Conservation (phyloP, 352 stramenopile genomes). For the Globisporangium orthogonon region DNA sequence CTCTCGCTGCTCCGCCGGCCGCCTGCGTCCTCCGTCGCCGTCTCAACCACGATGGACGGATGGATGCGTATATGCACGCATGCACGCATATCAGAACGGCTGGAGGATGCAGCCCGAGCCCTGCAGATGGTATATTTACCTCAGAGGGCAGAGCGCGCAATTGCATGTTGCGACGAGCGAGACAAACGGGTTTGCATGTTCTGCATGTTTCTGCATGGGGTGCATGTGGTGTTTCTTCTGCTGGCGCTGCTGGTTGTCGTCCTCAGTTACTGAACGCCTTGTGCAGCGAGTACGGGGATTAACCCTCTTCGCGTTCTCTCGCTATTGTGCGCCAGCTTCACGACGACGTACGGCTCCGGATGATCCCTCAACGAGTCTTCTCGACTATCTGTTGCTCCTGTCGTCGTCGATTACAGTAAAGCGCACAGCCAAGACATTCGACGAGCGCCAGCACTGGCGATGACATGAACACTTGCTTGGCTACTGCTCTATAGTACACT, state of each 20-base stretch:
- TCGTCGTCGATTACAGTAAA: neutral
- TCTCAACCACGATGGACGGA: too few species aligned
- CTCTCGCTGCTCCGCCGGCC: neutral
- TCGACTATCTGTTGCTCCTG: neutral
- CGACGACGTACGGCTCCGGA: slow-evolving; percentile 9
- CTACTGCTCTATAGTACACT: neutral
- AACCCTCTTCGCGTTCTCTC: slow-evolving; percentile 4
- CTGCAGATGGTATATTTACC: too few species aligned
- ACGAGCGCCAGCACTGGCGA: neutral
- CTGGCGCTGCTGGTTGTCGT: too few species aligned
- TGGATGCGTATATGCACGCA: too few species aligned
- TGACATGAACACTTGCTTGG: neutral
- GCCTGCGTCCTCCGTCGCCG: neutral
- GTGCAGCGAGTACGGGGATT: slow-evolving; percentile 8
- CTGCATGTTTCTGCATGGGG: too few species aligned
- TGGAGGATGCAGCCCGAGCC: too few species aligned
- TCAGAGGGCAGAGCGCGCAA: too few species aligned
- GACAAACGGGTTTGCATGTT: too few species aligned
- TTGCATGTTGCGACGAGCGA: too few species aligned
- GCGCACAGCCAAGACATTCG: neutral
- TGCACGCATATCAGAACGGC: too few species aligned
- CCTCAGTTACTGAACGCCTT: neutral
- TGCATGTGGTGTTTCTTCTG: too few species aligned
- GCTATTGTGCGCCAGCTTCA: slow-evolving; percentile 3
- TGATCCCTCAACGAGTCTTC: neutral